Percentiles rank a stretch among this genome's conserved stretches.
phyloP scores from a whole-genome alignment of 2,329 filamentous ascomycete species.

The Hymenoscyphus linearis region DNA sequence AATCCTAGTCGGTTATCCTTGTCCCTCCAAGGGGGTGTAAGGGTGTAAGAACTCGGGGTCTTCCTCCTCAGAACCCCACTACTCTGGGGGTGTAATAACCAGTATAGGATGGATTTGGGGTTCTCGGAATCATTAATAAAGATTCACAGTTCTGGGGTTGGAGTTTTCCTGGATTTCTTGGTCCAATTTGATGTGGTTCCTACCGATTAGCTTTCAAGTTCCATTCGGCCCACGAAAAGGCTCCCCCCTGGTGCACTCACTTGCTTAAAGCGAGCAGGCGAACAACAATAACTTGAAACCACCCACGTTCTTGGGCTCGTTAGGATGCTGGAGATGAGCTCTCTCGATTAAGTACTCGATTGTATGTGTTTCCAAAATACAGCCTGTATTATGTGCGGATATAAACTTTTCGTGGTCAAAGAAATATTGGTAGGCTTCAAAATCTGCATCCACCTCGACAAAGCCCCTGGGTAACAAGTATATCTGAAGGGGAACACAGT shows the following conservation, averaged over 20 bases:
- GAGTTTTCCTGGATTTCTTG: neutral
- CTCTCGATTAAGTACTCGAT: constrained; percentile 37
- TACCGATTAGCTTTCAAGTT: neutral
- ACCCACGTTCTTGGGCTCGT: constrained; percentile 60
- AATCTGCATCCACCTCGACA: neutral
- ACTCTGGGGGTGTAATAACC: neutral
- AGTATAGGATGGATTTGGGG: neutral
- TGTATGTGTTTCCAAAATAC: constrained; percentile 19
- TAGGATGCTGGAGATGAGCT: constrained; percentile 43
- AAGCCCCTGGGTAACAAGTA: neutral
- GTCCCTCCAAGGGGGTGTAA: neutral
- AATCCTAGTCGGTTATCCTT: neutral
- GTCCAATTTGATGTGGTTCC: neutral
- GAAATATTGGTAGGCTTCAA: neutral
- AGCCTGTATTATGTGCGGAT: constrained; percentile 17
- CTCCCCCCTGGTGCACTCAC: neutral
- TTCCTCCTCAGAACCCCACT: neutral
- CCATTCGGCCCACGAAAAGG: constrained; percentile 10
- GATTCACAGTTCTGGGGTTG: neutral
- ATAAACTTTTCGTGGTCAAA: constrained; percentile 1
- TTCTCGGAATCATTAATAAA: neutral
- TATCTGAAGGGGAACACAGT: neutral
- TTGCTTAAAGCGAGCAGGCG: constrained; percentile 26
- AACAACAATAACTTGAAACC: constrained; percentile 29
- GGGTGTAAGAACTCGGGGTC: neutral